These are phyloP conservation scores for Elaeis guineensis DNA, from an alignment of 176 grass and related monocot genomes.

Conservation along the genomic window DNA sequence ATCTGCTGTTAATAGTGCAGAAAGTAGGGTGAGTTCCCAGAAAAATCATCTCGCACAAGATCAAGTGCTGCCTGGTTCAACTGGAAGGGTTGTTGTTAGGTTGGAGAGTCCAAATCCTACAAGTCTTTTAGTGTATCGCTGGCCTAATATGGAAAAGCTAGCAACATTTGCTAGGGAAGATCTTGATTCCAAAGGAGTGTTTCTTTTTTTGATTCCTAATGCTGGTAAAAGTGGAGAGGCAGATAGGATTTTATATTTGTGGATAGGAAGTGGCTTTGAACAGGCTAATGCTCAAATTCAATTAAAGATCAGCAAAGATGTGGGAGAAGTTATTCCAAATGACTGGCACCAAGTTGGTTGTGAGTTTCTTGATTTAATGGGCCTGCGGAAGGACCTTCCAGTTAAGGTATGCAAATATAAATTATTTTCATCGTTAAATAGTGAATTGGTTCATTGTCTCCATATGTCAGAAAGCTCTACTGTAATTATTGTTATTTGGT, in stretches of 20 bases:
- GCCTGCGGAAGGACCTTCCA: constrained; percentile 7
- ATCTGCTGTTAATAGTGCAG: constrained; percentile 23
- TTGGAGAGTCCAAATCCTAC: constrained; percentile 15
- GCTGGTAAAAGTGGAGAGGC: not conserved
- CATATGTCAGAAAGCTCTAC: too few species aligned
- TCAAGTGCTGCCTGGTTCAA: constrained; percentile 10
- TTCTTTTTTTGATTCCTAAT: constrained; percentile 64
- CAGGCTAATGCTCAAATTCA: not conserved
- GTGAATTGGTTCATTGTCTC: constrained; percentile 20
- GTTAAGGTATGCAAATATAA: constrained; percentile 26
- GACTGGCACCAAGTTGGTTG: constrained; percentile 12
- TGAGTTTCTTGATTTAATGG: constrained; percentile 7
- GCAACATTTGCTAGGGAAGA: constrained; percentile 39
- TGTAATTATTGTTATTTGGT: too few species aligned
- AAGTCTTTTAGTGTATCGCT: constrained; percentile 45
- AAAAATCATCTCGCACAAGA: not conserved
- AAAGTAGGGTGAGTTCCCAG: not conserved
- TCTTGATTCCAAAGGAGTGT: constrained; percentile 74
- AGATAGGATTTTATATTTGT: constrained; percentile 1
- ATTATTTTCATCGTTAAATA: constrained; percentile 35
- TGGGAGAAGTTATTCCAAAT: not conserved
- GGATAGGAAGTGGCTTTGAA: constrained; percentile 2
- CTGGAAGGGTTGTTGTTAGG: constrained; percentile 25
- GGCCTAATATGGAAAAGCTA: constrained; percentile 79
- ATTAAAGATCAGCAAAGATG: not conserved